Percentiles rank a stretch among this genome's conserved stretches.
phyloP scores from a whole-genome alignment of 2,329 filamentous ascomycete genomes.

The Colletotrichum sp. region DNA sequence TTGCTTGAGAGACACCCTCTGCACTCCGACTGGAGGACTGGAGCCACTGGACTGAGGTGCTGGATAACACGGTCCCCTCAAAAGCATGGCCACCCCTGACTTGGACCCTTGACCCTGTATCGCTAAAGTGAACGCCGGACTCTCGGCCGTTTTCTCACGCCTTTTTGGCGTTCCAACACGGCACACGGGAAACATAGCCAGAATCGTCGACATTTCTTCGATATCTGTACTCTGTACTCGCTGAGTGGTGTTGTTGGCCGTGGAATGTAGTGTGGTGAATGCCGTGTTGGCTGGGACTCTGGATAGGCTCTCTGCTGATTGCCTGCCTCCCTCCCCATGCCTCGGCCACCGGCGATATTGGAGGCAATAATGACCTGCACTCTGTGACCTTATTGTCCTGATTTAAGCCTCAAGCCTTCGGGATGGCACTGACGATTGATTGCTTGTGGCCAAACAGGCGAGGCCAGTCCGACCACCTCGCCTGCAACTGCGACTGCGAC shows the following conservation, averaged over 20 bases:
- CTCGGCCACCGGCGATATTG: neutral
- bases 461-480: neutral
- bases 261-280: neutral
- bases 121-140: neutral
- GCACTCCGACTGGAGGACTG: neutral
- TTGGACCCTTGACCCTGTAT: slow-evolving; percentile 1
- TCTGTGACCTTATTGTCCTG: neutral
- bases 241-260: neutral
- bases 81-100: neutral
- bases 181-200: neutral
- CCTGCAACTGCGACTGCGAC: neutral
- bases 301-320: neutral
- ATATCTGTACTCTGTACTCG: too few species aligned
- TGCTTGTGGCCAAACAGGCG: neutral
- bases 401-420: neutral
- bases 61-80: neutral
- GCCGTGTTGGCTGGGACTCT: neutral
- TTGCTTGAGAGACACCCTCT: neutral
- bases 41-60: neutral
- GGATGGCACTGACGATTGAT: neutral
- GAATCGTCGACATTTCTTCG: neutral
- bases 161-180: neutral
- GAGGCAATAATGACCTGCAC: neutral
- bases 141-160: neutral
- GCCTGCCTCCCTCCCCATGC: neutral